Percentiles rank a stretch among this genome's conserved stretches.
These are phyloP conservation scores for Cryptococcus maquisensis DNA, from an alignment of 1,284 basidiomycete species.

Conservation along the genomic window DNA sequence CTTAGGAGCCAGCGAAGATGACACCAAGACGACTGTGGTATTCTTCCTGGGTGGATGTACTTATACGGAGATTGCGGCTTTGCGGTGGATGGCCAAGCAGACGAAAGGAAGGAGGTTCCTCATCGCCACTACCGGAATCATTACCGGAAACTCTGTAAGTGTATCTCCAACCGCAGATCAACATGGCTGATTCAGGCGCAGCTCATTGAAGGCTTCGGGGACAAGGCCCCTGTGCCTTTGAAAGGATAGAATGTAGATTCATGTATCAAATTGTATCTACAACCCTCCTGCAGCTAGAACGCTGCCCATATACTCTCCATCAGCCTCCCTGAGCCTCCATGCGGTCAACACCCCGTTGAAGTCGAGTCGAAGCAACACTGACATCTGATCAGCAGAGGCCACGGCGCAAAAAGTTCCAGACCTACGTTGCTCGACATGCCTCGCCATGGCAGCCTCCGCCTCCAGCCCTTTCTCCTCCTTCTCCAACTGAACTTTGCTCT, in stretches of 20 bases:
- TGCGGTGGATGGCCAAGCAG: conserved; percentile 84
- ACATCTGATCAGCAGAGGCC: neutral
- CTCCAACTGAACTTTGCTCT: conserved; percentile 7
- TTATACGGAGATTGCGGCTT: conserved; percentile 89
- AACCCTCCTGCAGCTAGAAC: conserved; percentile 28
- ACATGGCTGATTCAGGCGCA: conserved; percentile 8
- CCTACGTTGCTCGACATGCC: conserved; percentile 68
- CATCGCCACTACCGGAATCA: conserved; percentile 81
- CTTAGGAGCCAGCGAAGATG: conserved; percentile 21
- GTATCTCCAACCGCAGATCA: neutral
- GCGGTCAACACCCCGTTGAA: conserved; percentile 75
- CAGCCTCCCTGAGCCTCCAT: conserved; percentile 37
- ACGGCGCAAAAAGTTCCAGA: neutral
- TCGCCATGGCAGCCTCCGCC: conserved; percentile 59
- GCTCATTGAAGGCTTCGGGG: conserved; percentile 35
- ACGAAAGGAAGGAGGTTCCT: conserved; percentile 74
- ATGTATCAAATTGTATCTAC: conserved; percentile 6
- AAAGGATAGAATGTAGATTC: neutral
- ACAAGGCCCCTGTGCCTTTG: conserved; percentile 26
- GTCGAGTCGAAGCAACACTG: conserved; percentile 70
- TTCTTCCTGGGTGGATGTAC: conserved; percentile 99
- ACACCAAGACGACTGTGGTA: conserved; percentile 75
- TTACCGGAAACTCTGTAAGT: conserved; percentile 59
- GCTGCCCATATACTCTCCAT: conserved; percentile 10
- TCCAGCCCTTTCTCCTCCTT: conserved; percentile 49